Conservation (phyloP, 2,329 filamentous ascomycete species). For the Metarhizium guizhouense region DNA sequence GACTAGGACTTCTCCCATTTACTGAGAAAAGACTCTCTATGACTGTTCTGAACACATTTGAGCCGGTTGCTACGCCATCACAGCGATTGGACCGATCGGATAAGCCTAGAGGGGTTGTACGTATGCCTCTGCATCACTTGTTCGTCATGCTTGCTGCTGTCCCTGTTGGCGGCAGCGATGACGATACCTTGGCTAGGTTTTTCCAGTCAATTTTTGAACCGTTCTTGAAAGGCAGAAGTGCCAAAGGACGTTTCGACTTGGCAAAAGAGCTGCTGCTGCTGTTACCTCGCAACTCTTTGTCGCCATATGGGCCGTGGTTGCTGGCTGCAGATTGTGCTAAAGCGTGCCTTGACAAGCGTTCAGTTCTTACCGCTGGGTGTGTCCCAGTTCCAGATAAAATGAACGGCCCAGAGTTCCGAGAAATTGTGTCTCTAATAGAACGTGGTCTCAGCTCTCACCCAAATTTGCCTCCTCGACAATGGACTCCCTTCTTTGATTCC, state of each 20-base stretch:
- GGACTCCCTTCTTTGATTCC: constrained; percentile 47
- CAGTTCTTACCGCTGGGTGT: background rate
- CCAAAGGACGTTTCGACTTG: constrained; percentile 34
- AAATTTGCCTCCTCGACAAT: constrained; percentile 35
- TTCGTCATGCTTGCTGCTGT: constrained; percentile 49
- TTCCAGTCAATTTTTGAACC: constrained; percentile 45
- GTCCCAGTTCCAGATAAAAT: constrained; percentile 28
- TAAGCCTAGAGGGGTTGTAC: constrained; percentile 40
- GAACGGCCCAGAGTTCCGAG: constrained; percentile 60
- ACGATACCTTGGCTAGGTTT: constrained; percentile 35
- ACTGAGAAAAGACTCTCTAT: constrained; percentile 50
- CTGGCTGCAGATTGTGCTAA: constrained; percentile 39
- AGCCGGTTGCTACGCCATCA: constrained; percentile 58
- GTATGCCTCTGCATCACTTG: constrained; percentile 57
- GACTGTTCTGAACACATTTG: constrained; percentile 45
- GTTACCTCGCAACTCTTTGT: constrained; percentile 34
- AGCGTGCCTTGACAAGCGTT: constrained; percentile 28
- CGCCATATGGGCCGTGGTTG: constrained; percentile 42
- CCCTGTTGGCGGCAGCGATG: constrained; percentile 37
- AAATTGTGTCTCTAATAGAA: constrained; percentile 58
- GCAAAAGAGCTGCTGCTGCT: constrained; percentile 42
- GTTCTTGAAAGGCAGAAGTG: constrained; percentile 45
- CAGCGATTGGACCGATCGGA: constrained; percentile 45
- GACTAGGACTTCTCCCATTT: constrained; percentile 51
- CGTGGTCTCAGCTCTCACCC: constrained; percentile 45